A percentile compares a stretch with the other conserved stretches of the same genome.
Conservation (phyloP, 1,284 basidiomycete species). For the Ceratobasidium sp. region DNA sequence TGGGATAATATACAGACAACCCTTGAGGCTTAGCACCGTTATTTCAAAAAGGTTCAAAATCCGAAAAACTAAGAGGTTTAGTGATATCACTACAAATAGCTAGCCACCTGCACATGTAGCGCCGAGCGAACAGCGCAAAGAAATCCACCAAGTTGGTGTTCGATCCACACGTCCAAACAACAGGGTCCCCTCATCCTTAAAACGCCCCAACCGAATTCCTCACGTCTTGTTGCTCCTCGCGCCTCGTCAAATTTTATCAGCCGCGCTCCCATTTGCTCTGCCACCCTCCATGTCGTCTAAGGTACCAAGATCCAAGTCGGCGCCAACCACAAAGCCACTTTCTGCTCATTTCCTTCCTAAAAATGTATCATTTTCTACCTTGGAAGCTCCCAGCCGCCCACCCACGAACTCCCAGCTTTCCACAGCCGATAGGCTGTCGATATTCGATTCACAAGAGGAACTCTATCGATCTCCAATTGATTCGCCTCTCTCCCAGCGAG, state of each 20-base stretch:
- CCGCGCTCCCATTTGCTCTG: neutral
- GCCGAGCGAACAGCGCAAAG: neutral
- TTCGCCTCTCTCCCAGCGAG: slow-evolving; percentile 34
- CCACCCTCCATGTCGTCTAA: slow-evolving; percentile 14
- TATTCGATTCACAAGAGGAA: slow-evolving; percentile 14
- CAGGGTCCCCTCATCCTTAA: slow-evolving; percentile 20
- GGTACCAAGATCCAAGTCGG: slow-evolving; percentile 31
- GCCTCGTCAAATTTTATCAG: neutral
- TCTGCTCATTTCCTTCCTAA: slow-evolving; percentile 41
- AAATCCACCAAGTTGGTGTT: neutral
- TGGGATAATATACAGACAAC: no score
- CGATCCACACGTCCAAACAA: slow-evolving; percentile 22
- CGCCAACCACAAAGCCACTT: slow-evolving; percentile 38
- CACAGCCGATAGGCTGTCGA: neutral
- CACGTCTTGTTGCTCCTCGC: neutral
- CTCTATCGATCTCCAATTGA: slow-evolving; percentile 37
- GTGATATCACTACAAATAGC: no score
- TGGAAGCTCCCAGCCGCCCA: slow-evolving; percentile 22
- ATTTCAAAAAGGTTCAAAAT: no score
- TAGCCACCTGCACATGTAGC: neutral
- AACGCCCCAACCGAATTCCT: slow-evolving; percentile 38
- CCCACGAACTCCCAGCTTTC: neutral
- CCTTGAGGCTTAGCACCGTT: no score
- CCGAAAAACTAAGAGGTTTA: no score
- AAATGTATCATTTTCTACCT: slow-evolving; percentile 36